phyloP scores from a whole-genome alignment of 31 red algal genomes.

The Odonthalia washingtoniensis region DNA sequence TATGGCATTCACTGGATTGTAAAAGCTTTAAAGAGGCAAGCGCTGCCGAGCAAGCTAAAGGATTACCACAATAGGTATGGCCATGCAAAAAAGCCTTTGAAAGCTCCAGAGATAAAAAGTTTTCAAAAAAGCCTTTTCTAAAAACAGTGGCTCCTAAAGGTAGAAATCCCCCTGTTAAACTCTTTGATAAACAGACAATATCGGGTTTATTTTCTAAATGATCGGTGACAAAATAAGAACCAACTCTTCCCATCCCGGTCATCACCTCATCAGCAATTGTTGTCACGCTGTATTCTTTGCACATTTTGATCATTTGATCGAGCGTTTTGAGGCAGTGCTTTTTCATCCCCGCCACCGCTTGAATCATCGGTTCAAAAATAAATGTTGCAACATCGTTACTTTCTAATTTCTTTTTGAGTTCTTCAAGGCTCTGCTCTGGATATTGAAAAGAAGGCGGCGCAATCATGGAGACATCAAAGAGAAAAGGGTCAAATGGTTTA shows the following conservation, averaged over 20 bases:
- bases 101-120: too few relatives aligned
- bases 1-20: background rate
- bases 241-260: slow-evolving; percentile 74
- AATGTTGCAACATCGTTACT: slow-evolving; percentile 16
- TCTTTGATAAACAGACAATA: slow-evolving; percentile 75
- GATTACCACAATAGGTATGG: slow-evolving; percentile 12
- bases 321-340: slow-evolving; percentile 47
- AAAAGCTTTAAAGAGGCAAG: slow-evolving; percentile 5
- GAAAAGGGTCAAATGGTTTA: slow-evolving; percentile 1
- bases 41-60: slow-evolving; percentile 16
- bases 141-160: slow-evolving; percentile 20
- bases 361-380: slow-evolving; percentile 44
- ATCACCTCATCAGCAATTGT: slow-evolving; percentile 81
- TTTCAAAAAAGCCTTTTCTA: background rate
- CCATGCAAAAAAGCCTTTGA: slow-evolving; percentile 10
- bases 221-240: slow-evolving; percentile 64
- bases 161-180: slow-evolving; percentile 5
- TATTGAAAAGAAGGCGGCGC: background rate
- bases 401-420: background rate
- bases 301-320: slow-evolving; percentile 48
- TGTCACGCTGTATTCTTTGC: slow-evolving; percentile 63
- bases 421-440: background rate
- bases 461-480: background rate
- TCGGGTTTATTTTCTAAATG: slow-evolving; percentile 65
- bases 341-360: slow-evolving; percentile 79